phyloP scores from a whole-genome alignment of 331 rosid species.

The Malus hybrid region DNA sequence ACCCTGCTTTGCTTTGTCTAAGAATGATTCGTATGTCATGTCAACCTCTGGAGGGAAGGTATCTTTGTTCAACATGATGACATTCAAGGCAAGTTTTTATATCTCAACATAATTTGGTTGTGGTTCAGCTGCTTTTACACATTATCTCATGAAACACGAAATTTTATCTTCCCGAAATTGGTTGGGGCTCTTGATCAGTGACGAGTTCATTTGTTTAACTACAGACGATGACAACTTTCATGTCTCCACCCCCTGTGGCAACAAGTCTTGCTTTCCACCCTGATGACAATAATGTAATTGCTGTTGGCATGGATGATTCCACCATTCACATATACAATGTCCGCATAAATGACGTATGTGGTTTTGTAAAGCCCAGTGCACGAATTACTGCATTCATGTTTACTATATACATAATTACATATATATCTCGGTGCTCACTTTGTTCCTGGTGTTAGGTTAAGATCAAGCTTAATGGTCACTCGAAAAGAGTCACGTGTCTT shows the following conservation, averaged over 20 bases:
- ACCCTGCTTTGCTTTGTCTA: slow-evolving; percentile 57
- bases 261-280: slow-evolving; percentile 59
- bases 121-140: background rate
- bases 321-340: slow-evolving; percentile 42
- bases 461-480: slow-evolving; percentile 33
- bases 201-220: background rate
- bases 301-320: slow-evolving; percentile 52
- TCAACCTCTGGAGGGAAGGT: slow-evolving; percentile 64
- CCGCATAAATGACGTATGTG: slow-evolving; percentile 33
- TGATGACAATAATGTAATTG: slow-evolving; percentile 49
- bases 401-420: background rate
- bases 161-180: background rate
- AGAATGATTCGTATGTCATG: slow-evolving; percentile 56
- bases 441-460: slow-evolving; percentile 26
- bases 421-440: background rate
- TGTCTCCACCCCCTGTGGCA: slow-evolving; percentile 53
- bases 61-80: slow-evolving; percentile 55
- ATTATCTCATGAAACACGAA: background rate
- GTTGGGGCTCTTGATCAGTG: background rate
- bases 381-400: background rate
- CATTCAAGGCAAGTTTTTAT: slow-evolving; percentile 32
- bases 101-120: background rate
- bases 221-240: slow-evolving; percentile 46
- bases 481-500: slow-evolving; percentile 34
- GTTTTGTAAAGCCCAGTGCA: background rate